A percentile compares a stretch with the other conserved stretches of the same genome.
Conservation (phyloP, 2,329 filamentous ascomycete genomes). For the Drechslerella stenobrocha region DNA sequence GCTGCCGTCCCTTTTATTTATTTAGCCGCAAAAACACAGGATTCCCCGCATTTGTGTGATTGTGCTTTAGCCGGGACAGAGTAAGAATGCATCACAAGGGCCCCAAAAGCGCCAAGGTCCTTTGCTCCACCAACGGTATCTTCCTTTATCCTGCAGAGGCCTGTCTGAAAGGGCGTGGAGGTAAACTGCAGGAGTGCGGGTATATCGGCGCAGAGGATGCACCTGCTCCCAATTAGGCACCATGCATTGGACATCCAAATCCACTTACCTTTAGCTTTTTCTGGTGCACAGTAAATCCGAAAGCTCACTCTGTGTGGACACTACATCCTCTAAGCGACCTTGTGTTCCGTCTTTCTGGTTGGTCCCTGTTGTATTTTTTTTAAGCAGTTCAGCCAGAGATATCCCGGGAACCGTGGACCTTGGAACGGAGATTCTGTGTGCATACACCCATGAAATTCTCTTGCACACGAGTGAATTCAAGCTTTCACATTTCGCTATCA, state of each 20-base stretch:
- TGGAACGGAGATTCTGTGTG: too few species aligned
- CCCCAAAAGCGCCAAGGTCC: slow-evolving; percentile 24
- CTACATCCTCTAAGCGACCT: not conserved
- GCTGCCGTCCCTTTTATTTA: slow-evolving; percentile 27
- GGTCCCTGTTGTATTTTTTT: not conserved
- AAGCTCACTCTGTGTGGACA: not conserved
- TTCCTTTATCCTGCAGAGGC: too few species aligned
- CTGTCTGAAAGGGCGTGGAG: too few species aligned
- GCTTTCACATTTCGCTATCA: too few species aligned
- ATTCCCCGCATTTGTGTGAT: slow-evolving; percentile 34
- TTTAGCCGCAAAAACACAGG: slow-evolving; percentile 3
- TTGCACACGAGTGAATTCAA: too few species aligned
- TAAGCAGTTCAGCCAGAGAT: not conserved
- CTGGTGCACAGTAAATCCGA: not conserved
- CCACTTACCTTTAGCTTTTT: too few species aligned
- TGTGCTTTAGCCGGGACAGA: slow-evolving; percentile 42
- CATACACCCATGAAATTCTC: not conserved
- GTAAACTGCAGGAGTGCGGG: too few species aligned
- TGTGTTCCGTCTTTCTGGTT: not conserved
- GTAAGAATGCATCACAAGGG: slow-evolving; percentile 10
- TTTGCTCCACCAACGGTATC: too few species aligned
- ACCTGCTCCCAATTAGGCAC: not conserved
- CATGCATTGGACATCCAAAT: not conserved
- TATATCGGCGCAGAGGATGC: too few species aligned
- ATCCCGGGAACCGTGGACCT: not conserved